Base-by-base conservation (phyloP, 2,329 filamentous ascomycete genomes). In the Setomelanomma holmii region DNA sequence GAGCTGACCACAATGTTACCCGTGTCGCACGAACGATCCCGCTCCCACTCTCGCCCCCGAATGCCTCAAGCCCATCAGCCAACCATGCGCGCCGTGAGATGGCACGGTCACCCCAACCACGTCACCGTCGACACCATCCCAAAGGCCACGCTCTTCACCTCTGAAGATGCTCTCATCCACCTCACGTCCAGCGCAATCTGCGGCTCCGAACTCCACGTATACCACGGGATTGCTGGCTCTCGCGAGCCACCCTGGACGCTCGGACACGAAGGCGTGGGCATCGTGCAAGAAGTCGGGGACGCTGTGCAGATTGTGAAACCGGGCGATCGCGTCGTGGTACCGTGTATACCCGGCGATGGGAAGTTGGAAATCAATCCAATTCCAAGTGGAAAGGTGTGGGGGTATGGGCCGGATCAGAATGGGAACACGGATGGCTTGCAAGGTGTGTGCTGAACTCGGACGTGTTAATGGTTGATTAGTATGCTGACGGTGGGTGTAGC, bases 221-320 rank as follows among this genome's bases (percentile, higher is more conserved):
- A 65, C 40, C 63, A 44, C 20, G 61, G 72, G 78, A 96, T 96
- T 72, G 91, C 91, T 17, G 91, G 91, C 61, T 96, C 43, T 11
- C 6, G 40, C 96, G 90, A 87, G 96, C 60, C 91, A 96, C 44
- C 83, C 83, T 60, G 89, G 83, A 66, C 87, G 91, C 72, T 96
- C 14, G 93, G 93, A 60, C 93, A 97, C 79, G 93, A 96, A 78
- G 93, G 89, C 34, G 89, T 91, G 5, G 93, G 93, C 53, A 86
- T 80, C 21, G 76, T 96, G 46, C 82, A 96, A 56, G 89, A 91
- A 12, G 87, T 88, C 45, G 89, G 91, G 75, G 84, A 89, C 22
- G 90, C 89, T 23, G 91, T 96, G 52, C 89, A 81, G 22, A 76
- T 79, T 63, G 83, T 96, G 69, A 86, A 91, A 71, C 82, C 89